Conservation (phyloP, 805 yeast genomes). For the Candida koratica region DNA sequence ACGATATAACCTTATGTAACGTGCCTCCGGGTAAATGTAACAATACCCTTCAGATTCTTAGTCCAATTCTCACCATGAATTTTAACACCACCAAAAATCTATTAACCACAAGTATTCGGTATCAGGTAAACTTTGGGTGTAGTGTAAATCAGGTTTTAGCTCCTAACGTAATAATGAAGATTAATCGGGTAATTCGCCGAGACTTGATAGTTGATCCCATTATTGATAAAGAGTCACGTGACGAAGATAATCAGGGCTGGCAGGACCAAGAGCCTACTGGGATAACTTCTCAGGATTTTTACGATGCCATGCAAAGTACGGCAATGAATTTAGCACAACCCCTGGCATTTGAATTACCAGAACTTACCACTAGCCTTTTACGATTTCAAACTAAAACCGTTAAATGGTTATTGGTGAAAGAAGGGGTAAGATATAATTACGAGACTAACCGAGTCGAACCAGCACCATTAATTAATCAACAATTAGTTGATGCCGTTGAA, state of each 20-base stretch:
- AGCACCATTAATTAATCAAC: conserved; percentile 14
- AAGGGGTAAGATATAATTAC: conserved; percentile 38
- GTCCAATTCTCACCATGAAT: conserved; percentile 11
- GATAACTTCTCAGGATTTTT: conserved; percentile 40
- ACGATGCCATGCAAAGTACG: conserved; percentile 45
- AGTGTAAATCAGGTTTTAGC: conserved; percentile 19
- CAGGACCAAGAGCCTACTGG: conserved; percentile 15
- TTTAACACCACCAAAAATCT: conserved; percentile 13
- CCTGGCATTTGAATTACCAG: conserved; percentile 33
- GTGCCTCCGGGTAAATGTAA: conserved; percentile 3
- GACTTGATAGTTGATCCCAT: conserved; percentile 10
- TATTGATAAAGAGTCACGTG: not conserved
- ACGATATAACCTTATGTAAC: conserved; percentile 7
- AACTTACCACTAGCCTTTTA: conserved; percentile 40
- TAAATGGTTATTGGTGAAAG: conserved; percentile 53
- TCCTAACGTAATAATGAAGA: conserved; percentile 17
- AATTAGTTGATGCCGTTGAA: conserved; percentile 1
- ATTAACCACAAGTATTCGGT: conserved; percentile 15
- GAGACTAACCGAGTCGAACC: conserved; percentile 20
- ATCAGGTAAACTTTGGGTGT: conserved; percentile 16
- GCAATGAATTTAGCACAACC: conserved; percentile 25
- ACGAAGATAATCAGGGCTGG: conserved; percentile 6
- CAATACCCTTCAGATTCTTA: conserved; percentile 1
- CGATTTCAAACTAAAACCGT: conserved; percentile 54
- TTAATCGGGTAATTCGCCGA: conserved; percentile 8